Conservation (phyloP, 2,329 filamentous ascomycete species). For the Penicillium carneum region DNA sequence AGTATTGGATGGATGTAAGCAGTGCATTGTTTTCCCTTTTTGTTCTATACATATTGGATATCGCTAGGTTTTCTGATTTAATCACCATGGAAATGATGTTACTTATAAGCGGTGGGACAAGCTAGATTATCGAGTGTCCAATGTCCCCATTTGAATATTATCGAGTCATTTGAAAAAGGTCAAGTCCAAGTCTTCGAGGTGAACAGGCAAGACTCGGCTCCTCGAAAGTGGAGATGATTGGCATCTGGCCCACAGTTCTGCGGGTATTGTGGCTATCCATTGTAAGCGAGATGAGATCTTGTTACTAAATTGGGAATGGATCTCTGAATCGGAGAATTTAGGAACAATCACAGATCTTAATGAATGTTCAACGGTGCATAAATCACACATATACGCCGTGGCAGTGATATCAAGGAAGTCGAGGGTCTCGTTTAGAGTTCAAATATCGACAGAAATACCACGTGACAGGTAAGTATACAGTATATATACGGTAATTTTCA, state of each 20-base stretch:
- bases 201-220: not conserved
- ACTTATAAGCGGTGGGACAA: not conserved
- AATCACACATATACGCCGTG: not conserved
- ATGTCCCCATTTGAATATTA: not conserved
- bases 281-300: slow-evolving; percentile 16
- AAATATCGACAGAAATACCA: not conserved
- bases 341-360: not conserved
- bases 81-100: not conserved
- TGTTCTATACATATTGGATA: not conserved
- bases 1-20: slow-evolving; percentile 9
- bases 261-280: slow-evolving; percentile 7
- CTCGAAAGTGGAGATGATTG: slow-evolving; percentile 16
- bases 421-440: not conserved
- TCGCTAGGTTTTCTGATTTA: not conserved
- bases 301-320: slow-evolving; percentile 1
- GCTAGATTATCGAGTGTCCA: not conserved
- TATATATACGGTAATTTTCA: not conserved
- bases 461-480: not conserved
- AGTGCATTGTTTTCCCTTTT: not conserved
- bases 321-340: not conserved
- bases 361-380: not conserved
- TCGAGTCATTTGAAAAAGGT: not conserved
- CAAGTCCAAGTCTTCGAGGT: slow-evolving; percentile 5
- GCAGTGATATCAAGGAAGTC: not conserved
- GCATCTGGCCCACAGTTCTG: slow-evolving; percentile 7